A percentile compares a stretch with the other conserved stretches of the same genome.
These are phyloP conservation scores for Penicillium flavigenum DNA, from an alignment of 495 filamentous ascomycete species.

Conservation along the genomic window DNA sequence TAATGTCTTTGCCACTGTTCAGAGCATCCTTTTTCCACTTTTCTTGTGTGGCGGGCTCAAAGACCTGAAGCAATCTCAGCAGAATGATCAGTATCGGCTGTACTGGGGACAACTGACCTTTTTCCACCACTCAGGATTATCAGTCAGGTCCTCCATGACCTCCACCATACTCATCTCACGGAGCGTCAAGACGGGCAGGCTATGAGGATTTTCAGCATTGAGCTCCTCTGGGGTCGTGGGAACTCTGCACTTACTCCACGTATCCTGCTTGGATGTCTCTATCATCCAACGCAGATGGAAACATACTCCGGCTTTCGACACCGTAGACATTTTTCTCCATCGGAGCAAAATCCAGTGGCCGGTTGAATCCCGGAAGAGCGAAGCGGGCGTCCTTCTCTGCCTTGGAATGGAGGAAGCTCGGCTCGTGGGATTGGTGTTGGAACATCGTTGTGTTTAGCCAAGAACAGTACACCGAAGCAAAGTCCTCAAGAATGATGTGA, in stretches of 20 bases:
- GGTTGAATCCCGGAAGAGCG: conserved; percentile 42
- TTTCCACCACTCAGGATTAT: conserved; percentile 52
- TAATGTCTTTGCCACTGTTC: conserved; percentile 34
- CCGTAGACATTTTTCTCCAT: conserved; percentile 34
- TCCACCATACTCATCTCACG: conserved; percentile 41
- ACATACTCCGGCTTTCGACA: conserved; percentile 29
- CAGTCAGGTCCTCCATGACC: conserved; percentile 43
- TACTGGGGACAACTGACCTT: conserved; percentile 37
- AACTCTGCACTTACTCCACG: conserved; percentile 27
- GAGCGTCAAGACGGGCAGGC: conserved; percentile 37
- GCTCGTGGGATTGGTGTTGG: conserved; percentile 17
- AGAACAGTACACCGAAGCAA: not conserved
- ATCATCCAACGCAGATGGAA: conserved; percentile 34
- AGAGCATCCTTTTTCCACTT: conserved; percentile 42
- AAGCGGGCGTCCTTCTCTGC: conserved; percentile 21
- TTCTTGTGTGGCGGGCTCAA: conserved; percentile 39
- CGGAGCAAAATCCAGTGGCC: conserved; percentile 38
- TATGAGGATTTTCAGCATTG: conserved; percentile 11
- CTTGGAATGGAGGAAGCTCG: conserved; percentile 1
- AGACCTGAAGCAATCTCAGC: conserved; percentile 24
- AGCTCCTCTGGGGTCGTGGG: not conserved
- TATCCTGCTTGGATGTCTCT: conserved; percentile 37
- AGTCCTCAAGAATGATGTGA: not conserved
- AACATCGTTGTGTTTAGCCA: conserved; percentile 20
- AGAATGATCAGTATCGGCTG: not conserved